Evolutionary conservation across 805 yeast species (phyloP).

Genomic region (Candida hungchunana): DNA sequence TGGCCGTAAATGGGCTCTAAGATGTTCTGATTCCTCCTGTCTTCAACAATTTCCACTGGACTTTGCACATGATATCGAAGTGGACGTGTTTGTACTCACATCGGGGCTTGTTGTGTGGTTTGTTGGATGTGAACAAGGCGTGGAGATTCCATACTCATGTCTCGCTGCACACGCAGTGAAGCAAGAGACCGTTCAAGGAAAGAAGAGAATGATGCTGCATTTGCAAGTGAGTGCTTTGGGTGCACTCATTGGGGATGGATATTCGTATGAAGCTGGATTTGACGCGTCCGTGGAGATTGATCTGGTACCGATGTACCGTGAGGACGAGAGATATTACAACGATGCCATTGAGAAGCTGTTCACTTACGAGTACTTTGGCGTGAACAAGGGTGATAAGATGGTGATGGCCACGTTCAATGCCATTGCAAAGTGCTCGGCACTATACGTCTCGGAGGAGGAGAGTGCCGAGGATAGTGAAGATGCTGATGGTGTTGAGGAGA

Average conservation of each 20-base stretch:
- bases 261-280: slow-evolving; percentile 3
- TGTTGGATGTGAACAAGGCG: slow-evolving; percentile 30
- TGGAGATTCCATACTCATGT: slow-evolving; percentile 32
- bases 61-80: slow-evolving; percentile 14
- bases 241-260: slow-evolving; percentile 8
- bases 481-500: slow-evolving; percentile 1
- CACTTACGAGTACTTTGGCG: slow-evolving; percentile 34
- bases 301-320: slow-evolving; percentile 33
- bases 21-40: slow-evolving; percentile 12
- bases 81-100: slow-evolving; percentile 36
- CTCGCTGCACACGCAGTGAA: slow-evolving; percentile 22
- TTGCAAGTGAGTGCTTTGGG: slow-evolving; percentile 10
- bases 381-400: slow-evolving; percentile 36
- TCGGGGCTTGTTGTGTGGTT: slow-evolving; percentile 38
- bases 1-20: slow-evolving; percentile 32
- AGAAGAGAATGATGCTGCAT: slow-evolving; percentile 4
- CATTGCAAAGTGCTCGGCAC: slow-evolving; percentile 29
- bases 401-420: slow-evolving; percentile 35
- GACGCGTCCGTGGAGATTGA: slow-evolving; percentile 26
- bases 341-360: slow-evolving; percentile 32
- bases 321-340: slow-evolving; percentile 34
- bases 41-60: slow-evolving; percentile 13
- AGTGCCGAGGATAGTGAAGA: slow-evolving; percentile 4
- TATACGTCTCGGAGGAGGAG: slow-evolving; percentile 11
- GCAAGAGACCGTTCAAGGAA: slow-evolving; percentile 1